Evolutionary conservation across 176 grass and related monocot genomes (phyloP), one percentile per base, ranked within the genome.

Genomic region (Typha latifolia): DNA sequence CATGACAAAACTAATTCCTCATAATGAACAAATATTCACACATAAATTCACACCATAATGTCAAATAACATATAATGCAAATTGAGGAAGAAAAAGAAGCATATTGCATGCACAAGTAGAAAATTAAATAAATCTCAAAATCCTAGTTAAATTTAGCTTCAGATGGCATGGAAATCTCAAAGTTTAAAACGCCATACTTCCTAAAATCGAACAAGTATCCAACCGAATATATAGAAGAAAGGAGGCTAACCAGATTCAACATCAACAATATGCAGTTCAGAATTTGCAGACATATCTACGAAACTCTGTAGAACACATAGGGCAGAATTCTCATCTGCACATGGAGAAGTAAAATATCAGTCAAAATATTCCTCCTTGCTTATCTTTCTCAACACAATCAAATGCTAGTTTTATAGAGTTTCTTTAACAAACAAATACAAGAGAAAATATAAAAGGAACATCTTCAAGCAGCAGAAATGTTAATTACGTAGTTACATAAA

Each of bases 261-360:
- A 49, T 74, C 69, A 26, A 71, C 62, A 23, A 78, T 27, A 3
- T 77, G 22, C 64, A 67, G 62, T 49, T 66, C 64, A 5, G 3
- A 56, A 67, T 85, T 69, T 61, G 59, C 64, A 61, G 87, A 49
- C 48, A 76, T 70, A 48, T 76, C 75, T 63, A 77, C 79, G 69
- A 90, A 59, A 68, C 49, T 66, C 70, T 83, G 77, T 63, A 90
- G 66, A 64, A 76, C 82, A 65, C 82, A 78, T 77, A 90, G 76
- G 52, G 80, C 76, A 51, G 69, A 71, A 57, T 69, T 64, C 69
- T 90, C 87, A 77, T 80, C 87, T 90, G 80, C 59, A 83, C 51
- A 63, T 48, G 73, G 18, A 63, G 61, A 29, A 43, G 10, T 43
- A 47, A 26, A 16, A 55, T 19, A 74, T 48, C 15, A 62, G 51